Conservation (phyloP, 2,329 filamentous ascomycete genomes). For the Talaromyces rugulosus region DNA sequence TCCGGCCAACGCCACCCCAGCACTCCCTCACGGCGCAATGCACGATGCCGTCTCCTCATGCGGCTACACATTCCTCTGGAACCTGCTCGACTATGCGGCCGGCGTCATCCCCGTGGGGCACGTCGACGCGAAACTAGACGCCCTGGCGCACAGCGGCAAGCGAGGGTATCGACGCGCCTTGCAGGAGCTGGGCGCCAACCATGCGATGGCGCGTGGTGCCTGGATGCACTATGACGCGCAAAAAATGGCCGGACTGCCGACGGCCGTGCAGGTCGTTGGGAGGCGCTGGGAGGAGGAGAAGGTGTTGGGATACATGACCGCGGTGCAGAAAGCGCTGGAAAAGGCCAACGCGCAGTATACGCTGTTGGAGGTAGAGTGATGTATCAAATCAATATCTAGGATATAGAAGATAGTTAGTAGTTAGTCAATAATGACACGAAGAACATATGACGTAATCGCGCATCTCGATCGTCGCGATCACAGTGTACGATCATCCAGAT, state of each 20-base stretch:
- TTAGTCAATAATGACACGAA: background rate
- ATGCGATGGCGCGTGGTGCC: conserved; percentile 75
- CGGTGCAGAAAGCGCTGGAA: conserved; percentile 69
- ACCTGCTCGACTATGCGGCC: conserved; percentile 81
- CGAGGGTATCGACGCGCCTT: conserved; percentile 35
- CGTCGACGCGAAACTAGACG: conserved; percentile 67
- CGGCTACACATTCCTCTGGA: conserved; percentile 92
- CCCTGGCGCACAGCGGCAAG: conserved; percentile 49
- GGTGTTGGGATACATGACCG: conserved; percentile 74
- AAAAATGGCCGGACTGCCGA: conserved; percentile 82
- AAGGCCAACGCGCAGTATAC: conserved; percentile 32
- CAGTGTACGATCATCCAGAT: background rate
- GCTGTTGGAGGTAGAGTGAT: conserved; percentile 34
- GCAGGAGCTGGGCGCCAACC: conserved; percentile 49
- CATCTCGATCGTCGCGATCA: background rate
- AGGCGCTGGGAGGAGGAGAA: conserved; percentile 81
- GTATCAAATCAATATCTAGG: background rate
- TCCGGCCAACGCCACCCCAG: conserved; percentile 85
- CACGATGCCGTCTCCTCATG: conserved; percentile 78
- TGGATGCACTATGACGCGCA: conserved; percentile 80
- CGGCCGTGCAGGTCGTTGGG: conserved; percentile 80
- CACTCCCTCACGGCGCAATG: conserved; percentile 83
- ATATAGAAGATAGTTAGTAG: background rate
- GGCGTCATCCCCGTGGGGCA: conserved; percentile 83
- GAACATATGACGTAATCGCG: background rate